Conservation (phyloP, 305 asterid species). For the Solanum aculeatissimum region DNA sequence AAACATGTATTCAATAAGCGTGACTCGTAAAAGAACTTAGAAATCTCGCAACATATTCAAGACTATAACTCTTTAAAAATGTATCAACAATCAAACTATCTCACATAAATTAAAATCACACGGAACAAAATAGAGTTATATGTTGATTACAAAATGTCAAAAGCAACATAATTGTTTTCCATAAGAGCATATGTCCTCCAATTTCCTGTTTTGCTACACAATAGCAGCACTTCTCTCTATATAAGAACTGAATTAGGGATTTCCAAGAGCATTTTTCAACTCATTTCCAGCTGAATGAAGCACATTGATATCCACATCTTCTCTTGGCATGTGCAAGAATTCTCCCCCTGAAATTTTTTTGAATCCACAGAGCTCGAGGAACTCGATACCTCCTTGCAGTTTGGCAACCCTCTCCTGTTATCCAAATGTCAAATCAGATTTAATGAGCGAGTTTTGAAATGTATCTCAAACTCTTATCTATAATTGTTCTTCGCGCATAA, state of each 20-base stretch:
- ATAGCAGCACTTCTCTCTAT: background rate
- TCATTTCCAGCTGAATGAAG: constrained; percentile 74
- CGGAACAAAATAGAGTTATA: background rate
- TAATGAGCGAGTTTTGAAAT: background rate
- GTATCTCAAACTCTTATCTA: background rate
- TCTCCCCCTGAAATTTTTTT: constrained; percentile 80
- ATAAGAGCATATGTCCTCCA: background rate
- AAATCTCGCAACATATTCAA: background rate
- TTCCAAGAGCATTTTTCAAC: constrained; percentile 70
- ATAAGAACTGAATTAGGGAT: background rate
- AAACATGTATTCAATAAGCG: too few species aligned
- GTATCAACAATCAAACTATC: background rate
- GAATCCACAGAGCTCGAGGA: constrained; percentile 88
- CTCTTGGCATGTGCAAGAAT: constrained; percentile 59
- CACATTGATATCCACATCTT: constrained; percentile 67
- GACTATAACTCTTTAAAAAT: background rate
- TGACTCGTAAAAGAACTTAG: background rate
- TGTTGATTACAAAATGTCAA: background rate
- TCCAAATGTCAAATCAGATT: background rate
- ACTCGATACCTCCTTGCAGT: constrained; percentile 73
- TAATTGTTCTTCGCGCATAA: background rate
- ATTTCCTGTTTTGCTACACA: background rate
- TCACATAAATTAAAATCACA: background rate
- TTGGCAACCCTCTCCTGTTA: constrained; percentile 79
- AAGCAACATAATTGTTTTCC: background rate